Percentiles rank a stretch among this genome's conserved stretches.
Conservation (phyloP, 1,139 yeast genomes). For the Insectozyma bohioensis region DNA sequence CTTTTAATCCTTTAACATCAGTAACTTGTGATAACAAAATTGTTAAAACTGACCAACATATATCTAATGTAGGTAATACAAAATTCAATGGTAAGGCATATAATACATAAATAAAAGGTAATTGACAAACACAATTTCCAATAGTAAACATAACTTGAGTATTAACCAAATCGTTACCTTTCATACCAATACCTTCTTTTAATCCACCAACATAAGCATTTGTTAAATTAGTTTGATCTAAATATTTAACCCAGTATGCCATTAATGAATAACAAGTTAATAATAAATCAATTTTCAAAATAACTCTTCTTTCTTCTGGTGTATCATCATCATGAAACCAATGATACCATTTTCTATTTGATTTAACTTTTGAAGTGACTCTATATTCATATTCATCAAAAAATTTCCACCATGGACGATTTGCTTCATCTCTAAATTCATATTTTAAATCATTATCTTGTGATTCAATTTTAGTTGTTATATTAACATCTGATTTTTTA, state of each 20-base stretch:
- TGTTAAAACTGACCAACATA: conserved; percentile 67
- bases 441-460: conserved; percentile 5
- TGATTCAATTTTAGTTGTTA: background rate
- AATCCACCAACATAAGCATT: conserved; percentile 70
- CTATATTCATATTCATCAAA: conserved; percentile 64
- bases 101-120: conserved; percentile 44
- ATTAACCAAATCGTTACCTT: conserved; percentile 62
- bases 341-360: conserved; percentile 53
- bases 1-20: conserved; percentile 50
- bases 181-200: conserved; percentile 55
- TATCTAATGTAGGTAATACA: conserved; percentile 56
- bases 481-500: background rate
- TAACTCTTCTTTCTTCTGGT: conserved; percentile 51
- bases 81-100: conserved; percentile 52
- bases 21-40: conserved; percentile 50
- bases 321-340: conserved; percentile 64
- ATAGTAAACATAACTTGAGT: conserved; percentile 58
- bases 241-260: conserved; percentile 69
- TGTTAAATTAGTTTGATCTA: conserved; percentile 58
- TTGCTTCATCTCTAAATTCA: conserved; percentile 62
- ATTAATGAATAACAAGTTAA: conserved; percentile 59
- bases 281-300: conserved; percentile 62
- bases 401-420: conserved; percentile 61
- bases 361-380: conserved; percentile 31
- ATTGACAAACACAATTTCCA: conserved; percentile 58